A percentile compares a stretch with the other conserved stretches of the same genome.
Evolutionary conservation across 2,329 filamentous ascomycete species (phyloP).

Genomic region (Calonectria pseudoturangicola): DNA sequence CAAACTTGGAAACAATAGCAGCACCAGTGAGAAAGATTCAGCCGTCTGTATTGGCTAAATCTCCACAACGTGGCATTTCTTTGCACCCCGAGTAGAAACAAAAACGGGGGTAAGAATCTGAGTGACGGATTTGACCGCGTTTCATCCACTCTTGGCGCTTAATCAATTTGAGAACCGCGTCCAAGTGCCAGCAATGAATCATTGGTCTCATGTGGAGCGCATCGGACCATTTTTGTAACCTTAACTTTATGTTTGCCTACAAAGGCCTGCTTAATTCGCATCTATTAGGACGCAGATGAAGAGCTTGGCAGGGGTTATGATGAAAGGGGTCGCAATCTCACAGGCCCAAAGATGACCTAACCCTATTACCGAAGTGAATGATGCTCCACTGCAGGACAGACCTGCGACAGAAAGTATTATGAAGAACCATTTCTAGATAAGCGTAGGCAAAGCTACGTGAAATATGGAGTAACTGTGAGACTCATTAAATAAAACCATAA

Average conservation of each 20-base stretch:
- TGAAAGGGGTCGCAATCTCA: neutral
- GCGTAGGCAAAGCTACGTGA: neutral
- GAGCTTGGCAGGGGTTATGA: neutral
- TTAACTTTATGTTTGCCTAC: neutral
- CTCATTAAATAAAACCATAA: neutral
- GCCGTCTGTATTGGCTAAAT: too few species aligned
- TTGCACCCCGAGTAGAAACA: neutral
- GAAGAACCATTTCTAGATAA: too few species aligned
- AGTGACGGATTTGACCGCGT: neutral
- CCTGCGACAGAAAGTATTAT: neutral
- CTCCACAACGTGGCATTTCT: too few species aligned
- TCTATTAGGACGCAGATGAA: neutral
- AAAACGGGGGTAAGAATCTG: neutral
- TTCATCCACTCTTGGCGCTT: neutral
- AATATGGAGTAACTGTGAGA: neutral
- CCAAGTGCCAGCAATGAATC: neutral
- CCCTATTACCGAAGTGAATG: neutral
- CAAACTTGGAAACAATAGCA: too few species aligned
- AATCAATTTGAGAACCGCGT: neutral
- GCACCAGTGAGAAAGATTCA: too few species aligned
- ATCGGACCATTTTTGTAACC: conserved; percentile 8
- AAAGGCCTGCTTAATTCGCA: neutral
- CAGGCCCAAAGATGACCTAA: neutral
- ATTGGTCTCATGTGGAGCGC: neutral
- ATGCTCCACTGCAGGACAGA: neutral